phyloP scores from a whole-genome alignment of 2,329 filamentous ascomycete species.

The Epicoccum sorghinum region DNA sequence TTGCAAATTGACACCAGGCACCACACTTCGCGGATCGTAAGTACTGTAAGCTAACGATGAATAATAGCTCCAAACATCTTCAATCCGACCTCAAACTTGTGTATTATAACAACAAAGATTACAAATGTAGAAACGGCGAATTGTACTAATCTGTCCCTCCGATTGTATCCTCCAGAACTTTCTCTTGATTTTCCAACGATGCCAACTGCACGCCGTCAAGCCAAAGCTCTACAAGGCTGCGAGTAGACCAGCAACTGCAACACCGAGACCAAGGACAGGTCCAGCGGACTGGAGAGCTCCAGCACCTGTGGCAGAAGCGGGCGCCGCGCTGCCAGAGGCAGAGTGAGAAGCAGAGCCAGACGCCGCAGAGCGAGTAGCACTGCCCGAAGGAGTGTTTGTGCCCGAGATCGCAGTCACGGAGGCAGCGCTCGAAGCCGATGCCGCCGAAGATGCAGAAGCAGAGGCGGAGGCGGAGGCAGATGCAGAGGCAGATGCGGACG shows the following conservation, averaged over 20 bases:
- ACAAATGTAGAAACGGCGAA: background rate
- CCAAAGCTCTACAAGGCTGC: conserved; percentile 30
- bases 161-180: too few relatives aligned
- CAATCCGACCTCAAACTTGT: background rate
- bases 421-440: conserved; percentile 9
- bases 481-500: conserved; percentile 15
- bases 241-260: conserved; percentile 36
- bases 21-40: too few relatives aligned
- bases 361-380: conserved; percentile 1
- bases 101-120: background rate
- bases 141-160: background rate
- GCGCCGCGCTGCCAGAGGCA: conserved; percentile 7
- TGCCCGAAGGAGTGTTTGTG: conserved; percentile 13
- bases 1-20: background rate
- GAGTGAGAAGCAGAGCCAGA: too few relatives aligned
- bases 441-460: conserved; percentile 1
- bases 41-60: background rate
- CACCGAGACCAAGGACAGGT: conserved; percentile 31
- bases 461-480: conserved; percentile 18
- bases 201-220: background rate
- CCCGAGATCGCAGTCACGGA: conserved; percentile 6
- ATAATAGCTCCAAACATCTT: background rate
- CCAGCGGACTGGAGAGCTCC: conserved; percentile 32
- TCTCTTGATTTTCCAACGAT: too few relatives aligned
- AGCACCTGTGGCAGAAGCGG: conserved; percentile 23